Conservation (phyloP, 1,284 basidiomycete genomes). For the Ceratorhiza oryzae-sativae region DNA sequence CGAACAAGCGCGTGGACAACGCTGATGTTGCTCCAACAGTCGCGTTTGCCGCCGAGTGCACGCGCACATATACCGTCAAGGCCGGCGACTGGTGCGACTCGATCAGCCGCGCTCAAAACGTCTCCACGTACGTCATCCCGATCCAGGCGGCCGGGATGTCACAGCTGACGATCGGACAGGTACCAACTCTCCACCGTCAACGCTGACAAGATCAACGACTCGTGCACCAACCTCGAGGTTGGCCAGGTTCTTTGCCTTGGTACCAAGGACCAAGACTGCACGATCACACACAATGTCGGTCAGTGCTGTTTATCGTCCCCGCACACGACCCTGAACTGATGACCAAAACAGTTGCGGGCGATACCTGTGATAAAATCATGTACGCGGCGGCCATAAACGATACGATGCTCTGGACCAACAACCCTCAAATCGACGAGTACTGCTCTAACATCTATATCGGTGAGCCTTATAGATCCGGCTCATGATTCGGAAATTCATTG, state of each 20-base stretch:
- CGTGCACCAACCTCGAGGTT: constrained; percentile 64
- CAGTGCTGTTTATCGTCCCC: neutral
- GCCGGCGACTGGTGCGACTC: constrained; percentile 69
- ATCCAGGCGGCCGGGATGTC: constrained; percentile 3
- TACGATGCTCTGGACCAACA: constrained; percentile 64
- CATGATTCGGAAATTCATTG: neutral
- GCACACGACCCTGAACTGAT: neutral
- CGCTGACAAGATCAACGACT: constrained; percentile 55
- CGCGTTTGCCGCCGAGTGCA: constrained; percentile 59
- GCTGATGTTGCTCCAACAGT: constrained; percentile 48
- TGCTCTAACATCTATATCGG: constrained; percentile 70
- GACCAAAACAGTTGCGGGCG: constrained; percentile 47
- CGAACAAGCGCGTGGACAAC: neutral
- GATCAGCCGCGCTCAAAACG: constrained; percentile 69
- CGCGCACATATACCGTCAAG: constrained; percentile 65
- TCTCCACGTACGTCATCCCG: constrained; percentile 64
- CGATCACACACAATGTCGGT: constrained; percentile 58
- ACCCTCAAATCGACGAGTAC: constrained; percentile 66
- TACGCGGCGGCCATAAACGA: constrained; percentile 54
- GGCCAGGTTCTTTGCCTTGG: constrained; percentile 62
- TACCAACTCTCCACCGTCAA: constrained; percentile 76
- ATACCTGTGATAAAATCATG: constrained; percentile 61
- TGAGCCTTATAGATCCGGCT: constrained; percentile 59
- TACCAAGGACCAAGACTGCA: constrained; percentile 58
- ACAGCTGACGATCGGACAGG: constrained; percentile 50